Base-by-base conservation (phyloP, 108 stramenopile genomes). In the Cylindrotheca closterium region DNA sequence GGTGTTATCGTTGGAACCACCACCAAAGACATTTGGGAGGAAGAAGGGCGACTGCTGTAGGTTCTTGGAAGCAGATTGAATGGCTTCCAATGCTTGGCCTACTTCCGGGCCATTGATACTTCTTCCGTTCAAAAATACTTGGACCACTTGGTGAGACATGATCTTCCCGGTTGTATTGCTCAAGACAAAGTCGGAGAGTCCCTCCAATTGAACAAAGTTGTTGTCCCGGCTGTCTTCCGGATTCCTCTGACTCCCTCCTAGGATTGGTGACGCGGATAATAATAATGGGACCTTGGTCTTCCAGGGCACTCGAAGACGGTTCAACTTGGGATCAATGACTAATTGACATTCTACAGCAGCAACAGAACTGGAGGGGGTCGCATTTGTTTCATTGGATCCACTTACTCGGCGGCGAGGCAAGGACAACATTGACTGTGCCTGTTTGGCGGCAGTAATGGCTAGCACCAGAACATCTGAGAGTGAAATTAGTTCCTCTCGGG, bases 381-480 rank as follows among this genome's bases (percentile, higher is more conserved):
- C 59, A 47, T 61, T 60, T 7, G 62, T 47, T 15, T 60, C 47
- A 8, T 24, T 27, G 2, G 57, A 30, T n/a, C 18, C 21, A 29
- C 28, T 52, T 19, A 19, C n/a, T 1, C 8, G 26, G 10, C 30
- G 28, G 1, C 68, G 59, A 17, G 51, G 18, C 2, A 30, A 32
- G 7, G 32, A 27, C 17, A 71, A 32, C 29, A 59, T 55, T 30
- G 63, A 29, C 5, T 34, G 52, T 17, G 70, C 63, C 29, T 58
- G 55, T 47, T 47, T 52, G 1, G 75, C 68, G 3, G 68, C 62
- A 19, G 60, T 25, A 1, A 67, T 68, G 7, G 60, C 55, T 50
- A 67, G 26, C 24, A 76, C 75, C 4, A 76, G 63, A 7, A 67
- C 67, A 27, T 68, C 60, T 28, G 68, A 63, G 28, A 76, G 53